Evolutionary conservation across 306 rosid species (phyloP), one percentile per base, ranked within the genome.

Genomic region (Rosa multiflora): DNA sequence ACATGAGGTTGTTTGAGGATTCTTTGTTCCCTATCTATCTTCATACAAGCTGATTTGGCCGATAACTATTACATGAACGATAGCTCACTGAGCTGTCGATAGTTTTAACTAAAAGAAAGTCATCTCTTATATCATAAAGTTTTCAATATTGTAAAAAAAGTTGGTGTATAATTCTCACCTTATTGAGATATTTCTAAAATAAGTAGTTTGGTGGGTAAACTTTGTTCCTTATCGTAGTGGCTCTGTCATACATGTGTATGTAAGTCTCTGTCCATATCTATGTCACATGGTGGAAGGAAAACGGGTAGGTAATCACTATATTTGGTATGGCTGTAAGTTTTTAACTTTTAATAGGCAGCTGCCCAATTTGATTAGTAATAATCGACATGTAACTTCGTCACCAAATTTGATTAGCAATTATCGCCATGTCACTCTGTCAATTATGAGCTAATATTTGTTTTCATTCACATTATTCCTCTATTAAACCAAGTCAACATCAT

Each of bases 351-450:
- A 35, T 68, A 43, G 73, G 73, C 32, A 58, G 56, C 44, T 0
- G 12, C 4, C 10, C 21, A 17, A 51, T 49, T 17, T 51, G 18
- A 58, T 42, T 75, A 43, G 70, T 26, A 58, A 58, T 59, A 56
- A 75, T 59, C 70, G 70, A 43, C 78, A 8, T 4, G 29, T 42
- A 15, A 74, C 7, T 74, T 56, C 21, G 53, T 21, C 68, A 37
- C 39, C 4, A 74, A 13, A 32, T 21, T 4, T 21, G 39, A 55
- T 56, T 55, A 74, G 77, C 77, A 40, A 74, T 58, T 75, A 59
- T 75, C 53, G 68, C 29, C 77, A 42, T 58, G 67, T n/a, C 37
- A 8, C 53, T 62, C 64, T 42, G 55, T 56, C 78, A 74, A 58
- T 74, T 58, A 29, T 53, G 8, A 37, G 52, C 39, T 55, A 37